Percentiles rank a stretch among this genome's conserved stretches.
phyloP scores from a whole-genome alignment of 768 basidiomycete genomes.

The Tylopilus cervinicoccineus region DNA sequence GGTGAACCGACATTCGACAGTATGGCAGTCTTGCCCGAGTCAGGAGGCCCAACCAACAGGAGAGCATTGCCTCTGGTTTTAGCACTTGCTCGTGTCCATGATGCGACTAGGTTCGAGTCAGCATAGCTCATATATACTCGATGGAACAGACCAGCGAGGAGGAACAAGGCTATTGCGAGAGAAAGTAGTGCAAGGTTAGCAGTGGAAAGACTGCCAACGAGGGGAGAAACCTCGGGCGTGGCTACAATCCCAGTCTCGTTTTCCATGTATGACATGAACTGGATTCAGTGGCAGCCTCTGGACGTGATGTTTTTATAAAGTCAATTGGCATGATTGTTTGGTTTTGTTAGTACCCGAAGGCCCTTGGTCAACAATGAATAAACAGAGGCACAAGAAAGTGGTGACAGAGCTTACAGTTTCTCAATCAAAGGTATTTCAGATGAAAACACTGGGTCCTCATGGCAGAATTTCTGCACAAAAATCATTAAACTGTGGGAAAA shows the following conservation, averaged over 20 bases:
- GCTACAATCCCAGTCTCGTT: conserved; percentile 4
- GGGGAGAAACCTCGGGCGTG: conserved; percentile 35
- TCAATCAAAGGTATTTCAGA: no score
- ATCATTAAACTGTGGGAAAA: no score
- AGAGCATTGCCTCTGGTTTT: conserved; percentile 53
- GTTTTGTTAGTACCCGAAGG: conserved; percentile 10
- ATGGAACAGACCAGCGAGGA: conserved; percentile 40
- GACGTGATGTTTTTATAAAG: background rate
- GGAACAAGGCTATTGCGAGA: conserved; percentile 39
- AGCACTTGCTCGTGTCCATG: conserved; percentile 42
- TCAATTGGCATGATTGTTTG: conserved; percentile 17
- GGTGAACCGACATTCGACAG: conserved; percentile 55
- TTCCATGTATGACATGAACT: conserved; percentile 11
- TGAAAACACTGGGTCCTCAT: no score
- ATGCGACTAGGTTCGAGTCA: conserved; percentile 39
- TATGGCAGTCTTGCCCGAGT: conserved; percentile 80
- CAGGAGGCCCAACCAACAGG: conserved; percentile 71
- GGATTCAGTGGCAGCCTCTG: background rate
- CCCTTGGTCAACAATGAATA: conserved; percentile 14
- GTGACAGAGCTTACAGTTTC: no score
- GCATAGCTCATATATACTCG: background rate
- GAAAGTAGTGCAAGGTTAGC: conserved; percentile 40
- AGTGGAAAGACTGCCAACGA: conserved; percentile 37
- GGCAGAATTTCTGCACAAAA: no score
- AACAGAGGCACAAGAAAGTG: no score